Base-by-base conservation (phyloP, 129 eudicot genomes). In the Pittosporum tobira region DNA sequence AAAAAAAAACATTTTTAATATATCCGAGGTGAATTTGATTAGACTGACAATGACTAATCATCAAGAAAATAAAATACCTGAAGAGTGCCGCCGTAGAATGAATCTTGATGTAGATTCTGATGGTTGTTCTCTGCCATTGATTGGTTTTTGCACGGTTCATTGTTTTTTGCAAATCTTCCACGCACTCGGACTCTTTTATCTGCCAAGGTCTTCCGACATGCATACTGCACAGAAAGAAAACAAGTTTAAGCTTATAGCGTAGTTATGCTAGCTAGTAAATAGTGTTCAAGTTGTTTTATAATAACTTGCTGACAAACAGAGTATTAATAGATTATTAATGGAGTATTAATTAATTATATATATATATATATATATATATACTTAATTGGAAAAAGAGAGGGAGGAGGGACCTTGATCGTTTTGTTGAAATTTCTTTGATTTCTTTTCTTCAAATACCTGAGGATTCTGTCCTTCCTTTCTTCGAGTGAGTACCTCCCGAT, bases 141-240 rank as follows among this genome's bases (percentile, higher is more conserved):
- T 46, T 63, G 64, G 0, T 66, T 69, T 38, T 73, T 72, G 64
- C 67, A 72, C 15, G 68, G 57, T 59, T 83, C 87, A 46, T 80
- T 80, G 71, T 90, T 86, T 64, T 80, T 90, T 3, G 98, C 98
- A 46, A 90, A 90, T 79, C 98, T 80, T 43, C 98, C 98, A 25
- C 95, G 80, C 22, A 90, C 79, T 31, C 98, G 87, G 24, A 86
- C 71, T 6, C 98, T 76, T 66, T 81, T 86, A 70, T 90, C 98
- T 2, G 98, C 98, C 57, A 90, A 66, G 50, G 95, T 80, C 76
- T 90, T 90, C 36, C 95, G 89, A 64, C 98, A 90, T 54, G 81
- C 98, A 67, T 90, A 90, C 98, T 90, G 79, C 76, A 73, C 25
- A 48, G 42, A 37, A 13, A 37, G 48, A 3, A 22, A 37, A 49